Evolutionary conservation across 2,329 filamentous ascomycete genomes (phyloP).

Genomic region (Diaporthe vaccinii): DNA sequence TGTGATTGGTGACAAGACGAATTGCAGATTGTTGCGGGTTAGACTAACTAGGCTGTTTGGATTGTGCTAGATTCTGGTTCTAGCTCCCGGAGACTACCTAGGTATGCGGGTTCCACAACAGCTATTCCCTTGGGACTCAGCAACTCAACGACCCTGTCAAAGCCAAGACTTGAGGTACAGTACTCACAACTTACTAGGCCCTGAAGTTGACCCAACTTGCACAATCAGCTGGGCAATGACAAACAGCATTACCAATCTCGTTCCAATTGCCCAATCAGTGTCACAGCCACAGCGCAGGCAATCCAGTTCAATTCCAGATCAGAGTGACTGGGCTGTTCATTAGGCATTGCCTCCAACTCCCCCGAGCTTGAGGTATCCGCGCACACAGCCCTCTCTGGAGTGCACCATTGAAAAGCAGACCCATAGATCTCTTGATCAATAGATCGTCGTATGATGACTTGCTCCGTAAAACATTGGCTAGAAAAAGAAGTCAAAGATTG

Average conservation of each 20-base stretch:
- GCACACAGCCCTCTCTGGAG: not conserved
- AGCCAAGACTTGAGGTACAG: not conserved
- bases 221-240: not conserved
- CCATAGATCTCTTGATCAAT: not conserved
- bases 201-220: not conserved
- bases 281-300: not conserved
- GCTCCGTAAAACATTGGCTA: not conserved
- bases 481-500: not conserved
- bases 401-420: not conserved
- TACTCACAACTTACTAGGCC: not conserved
- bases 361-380: not conserved
- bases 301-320: not conserved
- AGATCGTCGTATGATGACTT: constrained; percentile 4
- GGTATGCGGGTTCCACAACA: constrained; percentile 13
- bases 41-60: not conserved
- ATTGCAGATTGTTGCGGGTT: not conserved
- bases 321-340: no score
- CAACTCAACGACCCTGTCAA: not conserved
- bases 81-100: not conserved
- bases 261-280: not conserved
- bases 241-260: not conserved
- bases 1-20: not conserved
- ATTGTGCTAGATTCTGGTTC: not conserved
- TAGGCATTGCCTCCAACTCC: not conserved
- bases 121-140: not conserved